phyloP scores from a whole-genome alignment of 306 rosid genomes.

The Sicyos baderoa region DNA sequence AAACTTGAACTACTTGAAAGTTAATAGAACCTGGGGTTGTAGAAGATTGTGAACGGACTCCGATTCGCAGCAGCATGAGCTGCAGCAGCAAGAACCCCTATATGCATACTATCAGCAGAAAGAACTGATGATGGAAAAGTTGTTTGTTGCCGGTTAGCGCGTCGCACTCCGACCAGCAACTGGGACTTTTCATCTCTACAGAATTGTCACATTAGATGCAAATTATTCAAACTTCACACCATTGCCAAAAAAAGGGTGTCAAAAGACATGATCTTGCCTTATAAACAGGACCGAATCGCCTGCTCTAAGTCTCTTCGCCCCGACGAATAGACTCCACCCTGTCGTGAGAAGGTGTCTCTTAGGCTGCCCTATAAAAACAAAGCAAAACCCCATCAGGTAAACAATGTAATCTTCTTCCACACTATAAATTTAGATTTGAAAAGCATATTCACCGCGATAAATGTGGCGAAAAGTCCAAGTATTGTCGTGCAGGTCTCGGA shows the following conservation, averaged over 20 bases:
- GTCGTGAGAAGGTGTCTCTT: constrained; percentile 97
- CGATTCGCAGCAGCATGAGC: constrained; percentile 93
- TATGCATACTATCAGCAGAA: constrained; percentile 99
- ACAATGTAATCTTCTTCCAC: too few relatives aligned
- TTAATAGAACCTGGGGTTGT: constrained; percentile 73
- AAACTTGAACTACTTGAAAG: neutral
- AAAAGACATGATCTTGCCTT: constrained; percentile 37
- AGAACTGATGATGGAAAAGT: constrained; percentile 86
- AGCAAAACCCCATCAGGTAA: constrained; percentile 6
- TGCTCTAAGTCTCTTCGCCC: constrained; percentile 82
- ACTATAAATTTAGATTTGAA: too few relatives aligned
- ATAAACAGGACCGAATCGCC: constrained; percentile 88
- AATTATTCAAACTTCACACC: neutral
- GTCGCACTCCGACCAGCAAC: constrained; percentile 74
- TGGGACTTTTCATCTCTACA: constrained; percentile 89
- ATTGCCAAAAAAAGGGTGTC: neutral
- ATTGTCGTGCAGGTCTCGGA: constrained; percentile 80
- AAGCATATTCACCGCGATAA: too few relatives aligned
- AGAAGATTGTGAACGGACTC: constrained; percentile 81
- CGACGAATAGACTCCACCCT: constrained; percentile 90
- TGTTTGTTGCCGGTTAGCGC: constrained; percentile 88
- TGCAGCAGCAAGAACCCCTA: constrained; percentile 98
- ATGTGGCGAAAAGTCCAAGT: constrained; percentile 91
- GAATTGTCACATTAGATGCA: neutral
- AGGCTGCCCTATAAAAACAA: constrained; percentile 64